Base-by-base conservation (phyloP, 2,329 filamentous ascomycete species). In the Hymenoscyphus scutula region DNA sequence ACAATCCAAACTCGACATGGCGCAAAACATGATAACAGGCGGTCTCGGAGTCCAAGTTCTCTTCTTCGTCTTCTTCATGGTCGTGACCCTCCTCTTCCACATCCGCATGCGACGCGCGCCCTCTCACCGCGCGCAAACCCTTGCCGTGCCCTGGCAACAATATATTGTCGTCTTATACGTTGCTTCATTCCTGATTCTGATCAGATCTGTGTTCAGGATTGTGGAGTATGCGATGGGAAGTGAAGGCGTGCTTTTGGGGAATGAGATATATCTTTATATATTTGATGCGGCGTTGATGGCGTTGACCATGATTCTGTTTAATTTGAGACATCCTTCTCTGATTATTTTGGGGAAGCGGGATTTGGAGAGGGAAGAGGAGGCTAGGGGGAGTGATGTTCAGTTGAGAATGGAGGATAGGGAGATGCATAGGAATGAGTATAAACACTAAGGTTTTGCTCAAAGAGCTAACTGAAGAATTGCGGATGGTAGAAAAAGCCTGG, bases 41-140 rank as follows among this genome's bases (percentile, higher is more conserved):
- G 82, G 82, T 17, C 72, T 85, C 2, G 71, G 78, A 11, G 68
- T 83, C 5, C 82, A 85, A 67, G 75, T 84, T 6, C 29, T 80
- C 17, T 79, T 82, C 65, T 84, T 84, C 65, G 74, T 75, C 15
- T 74, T 82, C 59, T 84, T 84, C 67, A 73, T 83, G 27, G 59
- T 77, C 1, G 74, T 79, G 0, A 74, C 79, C 0, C 66, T 73
- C 1, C 64, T 79, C 1, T 83, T 83, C 71, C 77, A 84, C 63
- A 61, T 64, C 2, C 73, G 79, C 1, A 73, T 81, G 27, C 66
- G 62, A 1, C 67, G 64, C 3, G 55, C 60, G 3, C 74, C 75
- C 0, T 74, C 75, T 4, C 25, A 41, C 0, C 58, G 53, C n/a
- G 66, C 69, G 5, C 57, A 59, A 32, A 38, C 57, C 27, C 19